These are phyloP conservation scores for Circinella minor DNA, from an alignment of 371 early-diverging fungal species.

Conservation along the genomic window DNA sequence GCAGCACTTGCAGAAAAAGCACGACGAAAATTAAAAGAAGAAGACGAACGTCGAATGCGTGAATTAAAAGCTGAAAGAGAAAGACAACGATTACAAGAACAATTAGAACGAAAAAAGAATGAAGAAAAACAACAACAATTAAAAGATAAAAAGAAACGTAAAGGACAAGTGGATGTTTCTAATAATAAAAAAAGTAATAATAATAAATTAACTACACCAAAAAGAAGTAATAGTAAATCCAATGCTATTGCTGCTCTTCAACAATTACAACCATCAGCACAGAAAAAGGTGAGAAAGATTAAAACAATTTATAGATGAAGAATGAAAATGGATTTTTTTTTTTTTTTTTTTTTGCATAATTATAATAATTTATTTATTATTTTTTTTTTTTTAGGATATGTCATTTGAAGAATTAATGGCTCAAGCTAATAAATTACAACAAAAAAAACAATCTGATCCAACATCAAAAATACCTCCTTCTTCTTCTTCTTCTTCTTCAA, in stretches of 20 bases:
- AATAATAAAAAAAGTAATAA: background rate
- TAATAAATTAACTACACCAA: background rate
- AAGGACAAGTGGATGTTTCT: background rate
- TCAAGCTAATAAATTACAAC: background rate
- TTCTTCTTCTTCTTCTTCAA: no score
- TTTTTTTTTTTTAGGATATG: slow-evolving; percentile 1
- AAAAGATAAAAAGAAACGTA: slow-evolving; percentile 3
- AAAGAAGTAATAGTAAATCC: background rate
- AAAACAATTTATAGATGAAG: no score
- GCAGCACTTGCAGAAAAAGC: slow-evolving; percentile 35
- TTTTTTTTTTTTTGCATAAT: no score
- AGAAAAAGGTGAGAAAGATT: background rate
- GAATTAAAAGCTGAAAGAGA: slow-evolving; percentile 34
- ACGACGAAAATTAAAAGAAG: slow-evolving; percentile 31
- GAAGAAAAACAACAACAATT: slow-evolving; percentile 22
- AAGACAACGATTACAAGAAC: slow-evolving; percentile 30
- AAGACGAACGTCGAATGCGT: slow-evolving; percentile 34
- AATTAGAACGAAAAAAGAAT: slow-evolving; percentile 26
- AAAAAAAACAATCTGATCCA: background rate
- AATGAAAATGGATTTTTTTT: no score
- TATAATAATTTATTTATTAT: no score
- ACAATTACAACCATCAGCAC: background rate
- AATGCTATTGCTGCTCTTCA: background rate
- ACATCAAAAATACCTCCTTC: background rate
- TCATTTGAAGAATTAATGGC: slow-evolving; percentile 4